Base-by-base conservation (phyloP, 2,329 filamentous ascomycete genomes). In the Camillea tinctor region DNA sequence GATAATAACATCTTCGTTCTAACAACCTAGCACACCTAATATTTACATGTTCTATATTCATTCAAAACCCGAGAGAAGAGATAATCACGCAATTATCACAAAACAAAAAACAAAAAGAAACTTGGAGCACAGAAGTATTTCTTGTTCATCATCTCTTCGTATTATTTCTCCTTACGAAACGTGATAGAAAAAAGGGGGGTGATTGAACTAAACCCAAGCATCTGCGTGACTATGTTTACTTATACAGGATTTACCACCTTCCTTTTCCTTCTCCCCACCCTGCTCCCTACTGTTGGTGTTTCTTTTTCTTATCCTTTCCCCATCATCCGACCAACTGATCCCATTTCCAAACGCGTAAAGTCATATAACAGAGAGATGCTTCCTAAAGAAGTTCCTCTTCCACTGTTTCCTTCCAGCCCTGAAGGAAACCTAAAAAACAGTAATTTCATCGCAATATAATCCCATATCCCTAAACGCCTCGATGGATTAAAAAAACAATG, bases 121-220 rank as follows among this genome's bases (percentile, higher is more conserved):
- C 54, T 24, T 9, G 30, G 19, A 2, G 20, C 24, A 48, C 4
- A 19, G 17, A 20, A 60, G 15, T 21, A 20, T 30, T 54, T 61
- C 19, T 49, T 26, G 24, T 50, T 62, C 53, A 62, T 69, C 59
- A 62, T 65, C 61, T 61, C 56, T 65, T 62, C n/a, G 56, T 59
- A 68, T 66, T 64, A 57, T 54, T 60, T 59, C 54, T 22, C 36
- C 36, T 9, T 26, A 26, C 24, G 24, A 26, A 9, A 30, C 26
- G 13, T 30, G 26, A 30, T 2, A 30, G 26, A 30, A 30, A 30
- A 30, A 7, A 7, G 26, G 26, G 3, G 26, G 26, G 1, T 7
- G 26, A 30, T 9, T 2, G 7, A 9, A 11, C 2, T 4, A 30
- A 30, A 30, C 36, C 36, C 36, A 30, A 30, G 13, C 7, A 11